These are phyloP conservation scores for Paraconiothyrium sp. DNA, from an alignment of 2,329 filamentous ascomycete species.

Conservation along the genomic window DNA sequence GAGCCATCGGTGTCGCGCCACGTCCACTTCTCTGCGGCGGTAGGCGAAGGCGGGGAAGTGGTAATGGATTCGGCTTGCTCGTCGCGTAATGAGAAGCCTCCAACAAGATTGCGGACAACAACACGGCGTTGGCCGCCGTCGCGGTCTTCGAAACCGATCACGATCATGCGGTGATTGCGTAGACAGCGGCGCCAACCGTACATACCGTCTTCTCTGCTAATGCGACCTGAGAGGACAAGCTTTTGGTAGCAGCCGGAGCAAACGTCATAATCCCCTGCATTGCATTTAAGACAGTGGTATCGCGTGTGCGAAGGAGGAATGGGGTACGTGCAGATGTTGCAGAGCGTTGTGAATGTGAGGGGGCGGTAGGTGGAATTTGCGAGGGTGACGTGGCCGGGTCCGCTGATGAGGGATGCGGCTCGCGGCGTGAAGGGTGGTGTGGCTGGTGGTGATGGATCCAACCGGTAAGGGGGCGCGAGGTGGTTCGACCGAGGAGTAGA, in stretches of 20 bases:
- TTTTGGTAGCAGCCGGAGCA: slow-evolving; percentile 80
- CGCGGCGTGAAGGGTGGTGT: slow-evolving; percentile 54
- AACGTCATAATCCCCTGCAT: slow-evolving; percentile 85
- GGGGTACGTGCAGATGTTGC: slow-evolving; percentile 78
- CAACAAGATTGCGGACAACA: slow-evolving; percentile 77
- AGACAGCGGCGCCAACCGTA: slow-evolving; percentile 86
- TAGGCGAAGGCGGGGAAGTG: neutral
- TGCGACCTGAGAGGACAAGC: slow-evolving; percentile 69
- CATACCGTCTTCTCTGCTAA: slow-evolving; percentile 78
- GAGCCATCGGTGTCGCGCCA: slow-evolving; percentile 49
- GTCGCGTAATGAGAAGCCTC: slow-evolving; percentile 74
- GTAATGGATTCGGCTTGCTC: slow-evolving; percentile 52
- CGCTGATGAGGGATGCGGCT: slow-evolving; percentile 53
- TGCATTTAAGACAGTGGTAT: slow-evolving; percentile 83
- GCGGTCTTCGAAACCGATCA: slow-evolving; percentile 78
- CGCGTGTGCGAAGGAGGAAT: slow-evolving; percentile 76
- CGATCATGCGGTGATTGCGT: slow-evolving; percentile 82
- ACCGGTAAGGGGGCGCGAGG: slow-evolving; percentile 36
- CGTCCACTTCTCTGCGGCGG: slow-evolving; percentile 34
- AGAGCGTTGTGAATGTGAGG: slow-evolving; percentile 76
- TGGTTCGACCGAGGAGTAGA: slow-evolving; percentile 27
- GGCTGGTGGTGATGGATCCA: slow-evolving; percentile 37
- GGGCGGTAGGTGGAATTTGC: slow-evolving; percentile 65
- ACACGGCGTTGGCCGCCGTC: slow-evolving; percentile 73
- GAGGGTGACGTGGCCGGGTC: slow-evolving; percentile 44